Conservation (phyloP, 345 rosid genomes). For the Citrus unshiu region DNA sequence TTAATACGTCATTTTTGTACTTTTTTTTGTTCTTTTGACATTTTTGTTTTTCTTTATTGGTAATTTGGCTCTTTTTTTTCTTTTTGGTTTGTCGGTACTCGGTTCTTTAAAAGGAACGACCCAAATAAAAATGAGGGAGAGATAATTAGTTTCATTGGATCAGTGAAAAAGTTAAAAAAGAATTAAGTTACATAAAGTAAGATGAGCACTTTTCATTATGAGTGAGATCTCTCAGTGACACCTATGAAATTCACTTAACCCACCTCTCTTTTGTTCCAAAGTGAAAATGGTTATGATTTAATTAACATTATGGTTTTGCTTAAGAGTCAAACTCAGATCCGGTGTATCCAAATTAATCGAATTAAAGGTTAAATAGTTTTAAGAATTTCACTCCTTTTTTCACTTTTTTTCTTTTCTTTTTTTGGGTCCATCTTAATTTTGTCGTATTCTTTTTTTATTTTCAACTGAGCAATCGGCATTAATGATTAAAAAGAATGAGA, state of each 20-base stretch:
- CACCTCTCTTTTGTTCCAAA: not conserved
- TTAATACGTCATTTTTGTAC: not conserved
- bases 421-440: not conserved
- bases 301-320: conserved; percentile 10
- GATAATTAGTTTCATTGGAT: not conserved
- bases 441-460: not conserved
- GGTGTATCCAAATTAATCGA: not conserved
- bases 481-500: too few species aligned
- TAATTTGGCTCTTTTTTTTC: not conserved
- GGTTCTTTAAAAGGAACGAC: not conserved
- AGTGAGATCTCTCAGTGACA: not conserved
- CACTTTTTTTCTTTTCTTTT: not conserved
- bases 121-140: too few species aligned
- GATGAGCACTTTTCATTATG: not conserved
- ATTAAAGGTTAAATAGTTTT: not conserved
- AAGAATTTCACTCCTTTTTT: not conserved
- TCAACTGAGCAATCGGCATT: not conserved
- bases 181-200: too few species aligned
- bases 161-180: not conserved
- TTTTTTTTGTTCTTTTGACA: too few species aligned
- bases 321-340: not conserved
- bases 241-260: not conserved
- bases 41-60: not conserved
- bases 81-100: not conserved
- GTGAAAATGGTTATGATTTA: conserved; percentile 11